These are phyloP conservation scores for Beta macrorhiza DNA, from an alignment of 179 eudicot species.

Conservation along the genomic window DNA sequence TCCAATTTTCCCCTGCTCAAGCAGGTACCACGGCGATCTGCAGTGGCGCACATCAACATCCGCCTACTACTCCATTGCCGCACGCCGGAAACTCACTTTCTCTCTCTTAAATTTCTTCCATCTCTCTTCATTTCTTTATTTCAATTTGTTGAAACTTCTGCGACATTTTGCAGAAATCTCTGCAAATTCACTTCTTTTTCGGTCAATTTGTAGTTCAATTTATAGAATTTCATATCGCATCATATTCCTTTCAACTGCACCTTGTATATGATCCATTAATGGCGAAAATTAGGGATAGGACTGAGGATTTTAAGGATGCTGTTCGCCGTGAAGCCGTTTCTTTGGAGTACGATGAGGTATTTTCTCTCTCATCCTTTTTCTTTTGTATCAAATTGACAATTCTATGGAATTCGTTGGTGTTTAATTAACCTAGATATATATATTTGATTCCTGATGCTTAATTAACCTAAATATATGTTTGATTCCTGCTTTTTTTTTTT, in stretches of 20 bases:
- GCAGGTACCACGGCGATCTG: too few relatives aligned
- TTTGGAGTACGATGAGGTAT: slow-evolving; percentile 66
- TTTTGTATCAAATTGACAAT: not conserved
- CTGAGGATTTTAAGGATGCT: slow-evolving; percentile 93
- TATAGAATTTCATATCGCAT: not conserved
- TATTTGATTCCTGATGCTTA: not conserved
- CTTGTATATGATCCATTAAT: slow-evolving; percentile 31
- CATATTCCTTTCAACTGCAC: not conserved
- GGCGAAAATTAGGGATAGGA: slow-evolving; percentile 75
- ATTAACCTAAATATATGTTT: not conserved
- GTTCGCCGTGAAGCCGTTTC: slow-evolving; percentile 69
- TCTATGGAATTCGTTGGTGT: not conserved
- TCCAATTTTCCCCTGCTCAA: too few relatives aligned
- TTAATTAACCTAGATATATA: not conserved
- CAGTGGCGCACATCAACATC: too few relatives aligned
- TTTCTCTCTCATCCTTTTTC: not conserved
- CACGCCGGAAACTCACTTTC: too few relatives aligned
- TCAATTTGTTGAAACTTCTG: not conserved
- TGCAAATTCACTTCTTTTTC: not conserved
- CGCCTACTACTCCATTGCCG: too few relatives aligned
- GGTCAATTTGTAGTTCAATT: not conserved
- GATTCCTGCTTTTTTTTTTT: too few relatives aligned
- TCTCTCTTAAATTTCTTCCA: too few relatives aligned
- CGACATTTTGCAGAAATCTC: not conserved
- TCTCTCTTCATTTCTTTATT: not conserved